phyloP scores from a whole-genome alignment of 176 grass and related monocot genomes.

The Ensete glaucum region DNA sequence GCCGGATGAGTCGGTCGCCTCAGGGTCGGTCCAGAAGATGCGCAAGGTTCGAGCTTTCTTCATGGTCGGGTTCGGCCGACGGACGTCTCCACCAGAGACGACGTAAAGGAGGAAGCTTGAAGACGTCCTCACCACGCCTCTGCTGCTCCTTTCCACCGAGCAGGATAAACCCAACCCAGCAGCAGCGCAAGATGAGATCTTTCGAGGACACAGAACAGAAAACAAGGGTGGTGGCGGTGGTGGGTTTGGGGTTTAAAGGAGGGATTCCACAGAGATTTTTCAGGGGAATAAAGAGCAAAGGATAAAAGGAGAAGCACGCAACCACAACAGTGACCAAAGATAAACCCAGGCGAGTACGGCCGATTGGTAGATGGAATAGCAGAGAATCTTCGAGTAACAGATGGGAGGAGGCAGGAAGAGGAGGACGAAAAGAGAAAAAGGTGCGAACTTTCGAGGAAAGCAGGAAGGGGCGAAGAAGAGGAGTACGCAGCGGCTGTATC shows the following conservation, averaged over 20 bases:
- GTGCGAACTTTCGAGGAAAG: constrained; percentile 20
- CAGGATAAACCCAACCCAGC: background rate
- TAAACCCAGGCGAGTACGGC: background rate
- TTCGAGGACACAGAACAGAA: background rate
- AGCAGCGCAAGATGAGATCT: constrained; percentile 3
- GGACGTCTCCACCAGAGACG: background rate
- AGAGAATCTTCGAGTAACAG: constrained; percentile 6
- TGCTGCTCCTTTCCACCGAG: background rate
- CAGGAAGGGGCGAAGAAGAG: background rate
- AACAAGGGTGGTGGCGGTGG: background rate
- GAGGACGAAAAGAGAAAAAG: constrained; percentile 2
- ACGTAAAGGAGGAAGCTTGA: constrained; percentile 2
- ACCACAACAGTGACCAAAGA: background rate
- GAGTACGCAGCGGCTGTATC: background rate
- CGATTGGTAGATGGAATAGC: background rate
- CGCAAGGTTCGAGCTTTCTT: constrained; percentile 53
- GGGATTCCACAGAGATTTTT: constrained; percentile 21
- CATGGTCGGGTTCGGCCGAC: constrained; percentile 31
- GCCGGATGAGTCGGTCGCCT: constrained; percentile 71
- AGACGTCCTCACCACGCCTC: background rate
- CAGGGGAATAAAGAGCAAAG: constrained; percentile 16
- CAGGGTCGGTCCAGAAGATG: constrained; percentile 84
- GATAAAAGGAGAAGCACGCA: constrained; percentile 2
- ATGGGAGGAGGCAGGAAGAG: background rate
- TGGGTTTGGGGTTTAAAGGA: background rate